Percentiles rank a stretch among this genome's conserved stretches.
These are phyloP conservation scores for Backusella sp. DNA, from an alignment of 192 early-diverging fungal genomes.

Conservation along the genomic window DNA sequence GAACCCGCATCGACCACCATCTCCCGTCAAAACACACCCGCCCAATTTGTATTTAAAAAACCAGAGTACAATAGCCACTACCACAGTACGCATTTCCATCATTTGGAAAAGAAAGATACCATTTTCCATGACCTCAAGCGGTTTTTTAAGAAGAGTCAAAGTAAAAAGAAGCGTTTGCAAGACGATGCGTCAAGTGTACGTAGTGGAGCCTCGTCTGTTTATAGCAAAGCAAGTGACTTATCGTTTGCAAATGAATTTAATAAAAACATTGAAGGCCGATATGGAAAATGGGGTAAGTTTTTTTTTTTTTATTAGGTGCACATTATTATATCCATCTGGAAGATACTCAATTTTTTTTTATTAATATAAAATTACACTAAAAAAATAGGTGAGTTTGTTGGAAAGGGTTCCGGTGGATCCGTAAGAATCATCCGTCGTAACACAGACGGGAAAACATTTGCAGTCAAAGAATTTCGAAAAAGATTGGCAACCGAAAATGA, in stretches of 20 bases:
- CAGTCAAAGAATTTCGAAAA: slow-evolving; percentile 83
- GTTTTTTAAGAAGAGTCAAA: slow-evolving; percentile 36
- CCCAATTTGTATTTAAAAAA: slow-evolving; percentile 40
- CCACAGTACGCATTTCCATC: slow-evolving; percentile 41
- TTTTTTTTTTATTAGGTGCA: background rate
- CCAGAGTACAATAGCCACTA: slow-evolving; percentile 39
- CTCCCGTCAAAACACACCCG: slow-evolving; percentile 26
- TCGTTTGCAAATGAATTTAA: slow-evolving; percentile 40
- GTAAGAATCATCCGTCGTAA: slow-evolving; percentile 64
- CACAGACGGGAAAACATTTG: slow-evolving; percentile 66
- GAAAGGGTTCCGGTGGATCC: slow-evolving; percentile 71
- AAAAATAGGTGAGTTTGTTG: slow-evolving; percentile 42
- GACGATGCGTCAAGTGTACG: background rate
- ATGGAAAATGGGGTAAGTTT: slow-evolving; percentile 41
- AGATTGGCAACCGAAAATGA: slow-evolving; percentile 61
- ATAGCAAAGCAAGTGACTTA: slow-evolving; percentile 20
- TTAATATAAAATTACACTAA: background rate
- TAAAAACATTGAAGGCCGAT: slow-evolving; percentile 29
- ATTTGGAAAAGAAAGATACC: slow-evolving; percentile 35
- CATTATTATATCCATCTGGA: background rate
- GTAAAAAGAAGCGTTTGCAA: slow-evolving; percentile 1
- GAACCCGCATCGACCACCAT: background rate
- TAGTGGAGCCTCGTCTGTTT: background rate
- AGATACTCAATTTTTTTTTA: background rate
- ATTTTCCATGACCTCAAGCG: slow-evolving; percentile 53